Percentiles rank a stretch among this genome's conserved stretches.
phyloP scores from a whole-genome alignment of 2,329 filamentous ascomycete species.

The Aspergillus persii region DNA sequence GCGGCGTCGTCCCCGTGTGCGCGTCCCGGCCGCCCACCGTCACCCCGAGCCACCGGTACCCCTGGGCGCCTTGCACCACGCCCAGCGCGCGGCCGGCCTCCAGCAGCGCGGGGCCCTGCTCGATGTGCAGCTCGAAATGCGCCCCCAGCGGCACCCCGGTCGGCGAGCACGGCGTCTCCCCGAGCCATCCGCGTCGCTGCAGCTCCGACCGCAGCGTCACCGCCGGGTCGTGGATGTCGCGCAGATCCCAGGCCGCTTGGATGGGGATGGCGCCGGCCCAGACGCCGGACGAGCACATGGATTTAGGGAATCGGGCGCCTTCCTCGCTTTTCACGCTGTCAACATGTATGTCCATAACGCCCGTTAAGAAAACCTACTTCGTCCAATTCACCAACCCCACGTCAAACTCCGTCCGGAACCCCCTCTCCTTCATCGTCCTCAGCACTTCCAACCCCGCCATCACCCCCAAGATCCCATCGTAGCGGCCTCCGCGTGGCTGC shows the following conservation, averaged over 20 bases:
- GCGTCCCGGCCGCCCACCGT: constrained; percentile 63
- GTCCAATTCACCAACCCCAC: constrained; percentile 64
- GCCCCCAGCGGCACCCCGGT: constrained; percentile 61
- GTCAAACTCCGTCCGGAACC: constrained; percentile 64
- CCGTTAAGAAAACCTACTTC: constrained; percentile 46
- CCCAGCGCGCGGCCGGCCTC: constrained; percentile 59
- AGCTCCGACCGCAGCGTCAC: constrained; percentile 63
- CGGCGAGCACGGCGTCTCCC: constrained; percentile 53
- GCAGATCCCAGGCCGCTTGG: constrained; percentile 57
- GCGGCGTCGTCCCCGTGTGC: constrained; percentile 69
- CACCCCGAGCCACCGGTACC: constrained; percentile 67
- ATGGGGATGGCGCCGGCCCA: constrained; percentile 66
- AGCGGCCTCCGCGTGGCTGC: constrained; percentile 45
- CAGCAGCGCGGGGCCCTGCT: constrained; percentile 72
- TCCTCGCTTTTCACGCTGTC: constrained; percentile 58
- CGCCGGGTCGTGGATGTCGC: constrained; percentile 55
- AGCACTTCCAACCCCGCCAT: constrained; percentile 69
- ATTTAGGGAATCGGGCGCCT: constrained; percentile 71
- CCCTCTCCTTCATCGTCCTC: constrained; percentile 61
- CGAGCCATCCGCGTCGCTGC: constrained; percentile 66
- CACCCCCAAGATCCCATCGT: constrained; percentile 73
- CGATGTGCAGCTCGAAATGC: constrained; percentile 79
- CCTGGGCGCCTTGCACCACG: constrained; percentile 66
- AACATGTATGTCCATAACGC: neutral
- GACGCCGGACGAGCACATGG: constrained; percentile 70